Evolutionary conservation across 208 protist genomes (phyloP).

Genomic region (Leishmania guyanensis): DNA sequence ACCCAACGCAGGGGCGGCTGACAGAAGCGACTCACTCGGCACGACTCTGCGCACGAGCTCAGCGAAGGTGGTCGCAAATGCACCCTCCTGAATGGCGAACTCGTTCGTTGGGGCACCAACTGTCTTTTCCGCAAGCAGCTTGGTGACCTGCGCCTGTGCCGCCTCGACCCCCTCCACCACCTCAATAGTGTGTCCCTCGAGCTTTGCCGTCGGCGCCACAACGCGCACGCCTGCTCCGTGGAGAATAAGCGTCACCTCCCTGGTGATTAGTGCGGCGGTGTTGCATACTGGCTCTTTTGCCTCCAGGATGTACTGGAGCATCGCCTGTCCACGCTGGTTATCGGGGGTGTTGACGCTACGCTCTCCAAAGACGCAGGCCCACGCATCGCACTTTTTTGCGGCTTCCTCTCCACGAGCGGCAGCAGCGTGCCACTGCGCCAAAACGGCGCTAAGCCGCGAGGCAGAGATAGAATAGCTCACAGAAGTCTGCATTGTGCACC

Average conservation of each 20-base stretch:
- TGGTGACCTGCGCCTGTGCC: constrained; percentile 15
- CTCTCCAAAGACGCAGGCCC: constrained; percentile 69
- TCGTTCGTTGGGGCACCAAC: constrained; percentile 73
- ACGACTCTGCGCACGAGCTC: constrained; percentile 30
- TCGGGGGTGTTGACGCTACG: constrained; percentile 66
- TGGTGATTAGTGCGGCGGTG: constrained; percentile 52
- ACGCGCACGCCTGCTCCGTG: constrained; percentile 32
- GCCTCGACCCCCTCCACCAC: constrained; percentile 19
- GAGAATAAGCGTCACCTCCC: constrained; percentile 44
- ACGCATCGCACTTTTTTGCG: constrained; percentile 37
- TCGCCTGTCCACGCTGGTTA: constrained; percentile 82
- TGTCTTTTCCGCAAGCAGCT: constrained; percentile 34
- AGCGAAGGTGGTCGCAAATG: constrained; percentile 54
- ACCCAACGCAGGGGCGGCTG: constrained; percentile 69
- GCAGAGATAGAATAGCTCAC: constrained; percentile 44
- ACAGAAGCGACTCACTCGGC: constrained; percentile 35
- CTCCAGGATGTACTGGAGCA: constrained; percentile 82
- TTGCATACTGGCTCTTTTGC: constrained; percentile 48
- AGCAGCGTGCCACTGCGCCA: constrained; percentile 45
- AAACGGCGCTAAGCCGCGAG: constrained; percentile 35
- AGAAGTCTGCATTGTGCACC: constrained; percentile 9
- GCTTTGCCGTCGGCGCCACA: constrained; percentile 16
- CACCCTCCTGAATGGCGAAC: constrained; percentile 74
- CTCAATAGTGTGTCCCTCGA: constrained; percentile 18
- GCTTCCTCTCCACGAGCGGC: constrained; percentile 28